phyloP scores from a whole-genome alignment of 768 basidiomycete species.

The Phaffia australis region DNA sequence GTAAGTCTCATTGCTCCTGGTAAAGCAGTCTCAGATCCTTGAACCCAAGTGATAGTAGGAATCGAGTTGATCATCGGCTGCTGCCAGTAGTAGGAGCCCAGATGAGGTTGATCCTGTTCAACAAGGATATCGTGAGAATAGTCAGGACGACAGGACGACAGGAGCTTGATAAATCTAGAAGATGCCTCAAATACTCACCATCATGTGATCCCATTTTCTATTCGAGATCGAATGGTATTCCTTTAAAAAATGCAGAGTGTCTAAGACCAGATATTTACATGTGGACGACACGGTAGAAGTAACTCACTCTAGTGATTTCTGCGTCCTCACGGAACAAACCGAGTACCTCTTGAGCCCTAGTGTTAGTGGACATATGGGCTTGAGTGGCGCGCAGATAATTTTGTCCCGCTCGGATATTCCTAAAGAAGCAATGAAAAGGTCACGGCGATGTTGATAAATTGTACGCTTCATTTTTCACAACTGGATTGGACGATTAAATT shows the following conservation, averaged over 20 bases:
- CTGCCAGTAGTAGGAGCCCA: slow-evolving; percentile 61
- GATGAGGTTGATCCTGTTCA: slow-evolving; percentile 52
- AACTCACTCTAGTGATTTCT: slow-evolving; percentile 33
- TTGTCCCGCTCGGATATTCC: slow-evolving; percentile 38
- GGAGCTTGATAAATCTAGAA: not conserved
- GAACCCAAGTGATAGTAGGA: slow-evolving; percentile 30
- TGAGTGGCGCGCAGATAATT: slow-evolving; percentile 57
- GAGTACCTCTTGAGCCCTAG: slow-evolving; percentile 48
- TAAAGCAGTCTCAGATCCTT: slow-evolving; percentile 47
- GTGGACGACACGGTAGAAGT: not conserved
- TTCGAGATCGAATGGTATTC: slow-evolving; percentile 52
- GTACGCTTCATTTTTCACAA: too few relatives aligned
- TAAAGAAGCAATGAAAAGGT: too few relatives aligned
- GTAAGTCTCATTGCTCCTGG: slow-evolving; percentile 56
- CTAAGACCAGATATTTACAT: not conserved
- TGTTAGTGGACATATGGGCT: slow-evolving; percentile 53
- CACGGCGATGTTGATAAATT: too few relatives aligned
- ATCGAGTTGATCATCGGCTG: slow-evolving; percentile 54
- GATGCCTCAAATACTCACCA: slow-evolving; percentile 11
- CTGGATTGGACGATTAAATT: too few relatives aligned
- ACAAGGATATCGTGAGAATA: slow-evolving; percentile 13
- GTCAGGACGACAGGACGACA: slow-evolving; percentile 3
- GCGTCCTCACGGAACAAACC: slow-evolving; percentile 53
- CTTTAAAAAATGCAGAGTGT: slow-evolving; percentile 41
- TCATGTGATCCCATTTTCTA: slow-evolving; percentile 58